Percentiles rank a stretch among this genome's conserved stretches.
phyloP scores from a whole-genome alignment of 768 basidiomycete species.

The Lactarius pseudohatsudake region DNA sequence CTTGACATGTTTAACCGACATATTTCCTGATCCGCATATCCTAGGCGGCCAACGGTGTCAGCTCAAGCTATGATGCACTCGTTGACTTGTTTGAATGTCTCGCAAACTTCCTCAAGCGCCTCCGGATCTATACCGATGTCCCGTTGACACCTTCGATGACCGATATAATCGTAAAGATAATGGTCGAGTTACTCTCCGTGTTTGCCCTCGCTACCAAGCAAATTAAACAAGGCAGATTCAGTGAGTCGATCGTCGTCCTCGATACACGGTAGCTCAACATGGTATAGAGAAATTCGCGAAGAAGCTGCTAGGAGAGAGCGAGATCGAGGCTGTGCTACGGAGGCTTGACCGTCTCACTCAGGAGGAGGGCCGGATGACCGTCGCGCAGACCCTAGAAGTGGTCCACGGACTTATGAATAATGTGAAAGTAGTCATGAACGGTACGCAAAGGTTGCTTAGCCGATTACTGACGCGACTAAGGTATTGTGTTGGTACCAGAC shows the following conservation, averaged over 20 bases:
- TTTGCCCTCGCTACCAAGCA: conserved; percentile 13
- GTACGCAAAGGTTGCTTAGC: neutral
- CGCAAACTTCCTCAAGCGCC: conserved; percentile 5
- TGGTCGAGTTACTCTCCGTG: conserved; percentile 4
- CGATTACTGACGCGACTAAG: neutral
- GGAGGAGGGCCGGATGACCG: conserved; percentile 3
- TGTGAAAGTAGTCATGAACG: conserved; percentile 6
- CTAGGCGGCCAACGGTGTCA: neutral
- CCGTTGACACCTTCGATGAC: neutral
- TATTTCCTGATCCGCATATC: neutral
- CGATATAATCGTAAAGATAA: neutral
- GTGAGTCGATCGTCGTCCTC: neutral
- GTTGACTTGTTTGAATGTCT: conserved; percentile 10
- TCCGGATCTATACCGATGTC: conserved; percentile 3
- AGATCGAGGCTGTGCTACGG: neutral
- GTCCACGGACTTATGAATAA: neutral
- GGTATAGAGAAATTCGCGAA: conserved; percentile 3
- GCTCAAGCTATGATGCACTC: neutral
- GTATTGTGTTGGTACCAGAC: neutral
- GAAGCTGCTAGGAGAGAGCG: conserved; percentile 14
- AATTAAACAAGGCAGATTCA: conserved; percentile 6
- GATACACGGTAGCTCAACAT: neutral
- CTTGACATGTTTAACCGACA: no score
- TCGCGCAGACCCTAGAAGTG: conserved; percentile 3
- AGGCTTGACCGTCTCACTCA: conserved; percentile 5